phyloP scores from a whole-genome alignment of 768 basidiomycete genomes.

The Russula sp. region DNA sequence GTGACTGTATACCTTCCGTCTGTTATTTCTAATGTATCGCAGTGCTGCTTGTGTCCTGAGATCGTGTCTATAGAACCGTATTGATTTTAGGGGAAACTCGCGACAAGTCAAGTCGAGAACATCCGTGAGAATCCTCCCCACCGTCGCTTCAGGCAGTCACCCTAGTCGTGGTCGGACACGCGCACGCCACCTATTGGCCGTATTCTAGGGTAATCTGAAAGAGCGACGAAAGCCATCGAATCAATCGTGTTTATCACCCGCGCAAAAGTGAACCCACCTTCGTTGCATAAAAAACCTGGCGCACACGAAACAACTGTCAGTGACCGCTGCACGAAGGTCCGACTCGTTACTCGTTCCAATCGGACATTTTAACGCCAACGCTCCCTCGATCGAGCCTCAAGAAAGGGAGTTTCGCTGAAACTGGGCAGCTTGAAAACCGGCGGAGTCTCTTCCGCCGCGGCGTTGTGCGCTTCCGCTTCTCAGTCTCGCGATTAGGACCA shows the following conservation, averaged over 20 bases:
- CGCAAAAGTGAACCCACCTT: constrained; percentile 57
- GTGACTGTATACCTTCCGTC: neutral
- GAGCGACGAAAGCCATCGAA: constrained; percentile 61
- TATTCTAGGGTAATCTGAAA: too few species aligned
- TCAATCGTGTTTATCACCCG: constrained; percentile 92
- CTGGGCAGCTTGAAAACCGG: constrained; percentile 75
- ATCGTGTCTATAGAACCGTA: too few species aligned
- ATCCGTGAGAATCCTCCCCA: too few species aligned
- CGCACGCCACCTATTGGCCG: too few species aligned
- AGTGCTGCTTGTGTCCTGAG: constrained; percentile 6
- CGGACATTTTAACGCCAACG: constrained; percentile 95
- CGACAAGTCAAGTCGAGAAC: too few species aligned
- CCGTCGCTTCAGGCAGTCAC: too few species aligned
- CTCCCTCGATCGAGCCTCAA: constrained; percentile 71
- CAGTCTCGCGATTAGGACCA: neutral
- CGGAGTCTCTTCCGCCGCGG: constrained; percentile 38
- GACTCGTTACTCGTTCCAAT: constrained; percentile 78
- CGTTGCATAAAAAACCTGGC: neutral
- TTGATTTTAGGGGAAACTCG: too few species aligned
- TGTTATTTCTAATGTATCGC: constrained; percentile 11
- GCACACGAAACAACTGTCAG: neutral
- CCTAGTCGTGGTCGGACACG: too few species aligned
- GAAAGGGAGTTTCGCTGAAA: constrained; percentile 75
- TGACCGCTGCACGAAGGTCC: constrained; percentile 46
- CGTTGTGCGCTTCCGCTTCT: constrained; percentile 2